Base-by-base conservation (phyloP, 1,284 basidiomycete species). In the Caloboletus inedulis region DNA sequence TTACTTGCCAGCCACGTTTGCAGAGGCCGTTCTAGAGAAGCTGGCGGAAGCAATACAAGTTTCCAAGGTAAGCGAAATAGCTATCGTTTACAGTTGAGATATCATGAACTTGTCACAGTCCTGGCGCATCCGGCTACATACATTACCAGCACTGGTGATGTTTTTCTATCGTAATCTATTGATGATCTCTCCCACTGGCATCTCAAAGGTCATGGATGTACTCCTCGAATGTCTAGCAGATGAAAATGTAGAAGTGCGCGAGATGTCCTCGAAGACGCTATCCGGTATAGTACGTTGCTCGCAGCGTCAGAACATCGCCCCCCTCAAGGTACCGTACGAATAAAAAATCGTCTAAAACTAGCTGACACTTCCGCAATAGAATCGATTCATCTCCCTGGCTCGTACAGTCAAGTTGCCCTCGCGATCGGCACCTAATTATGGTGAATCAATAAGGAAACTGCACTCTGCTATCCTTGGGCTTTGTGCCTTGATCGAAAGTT, bases 381-480 rank as follows among this genome's bases (percentile, higher is more conserved):
- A 91, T 64, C 89, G 85, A 29, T 98, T 96, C 70, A 73, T 90
- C 44, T 74, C 71, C 58, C 69, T 87, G 50, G 80, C 87, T 51
- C 76, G 78, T 48, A 76, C 81, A 52, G 81, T 82, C 23, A 80
- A 76, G 55, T 73, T 97, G 31, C 93, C 93, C 21, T 73, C 79
- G 53, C 80, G 93, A 55, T 77, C 80, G 52, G 85, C 88, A 60
- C 78, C 87, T 12, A 73, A 75, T 13, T 98, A 96, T 65, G 82
- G 87, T 41, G 80, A 85, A 45, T 79, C 84, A 30, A 71, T 98
- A 53, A 79, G 88, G 50, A 79, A 81, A 45, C 77, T 98, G 47
- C 96, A 98, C 71, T 89, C 89, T 36, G 93, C 91, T 6, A 87
- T 99, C 36, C 78, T 98, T 49, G 95, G 95, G 61, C 77, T 98